Evolutionary conservation across 768 basidiomycete genomes (phyloP), one percentile per base, ranked within the genome.

Genomic region (Mycena indigotica): DNA sequence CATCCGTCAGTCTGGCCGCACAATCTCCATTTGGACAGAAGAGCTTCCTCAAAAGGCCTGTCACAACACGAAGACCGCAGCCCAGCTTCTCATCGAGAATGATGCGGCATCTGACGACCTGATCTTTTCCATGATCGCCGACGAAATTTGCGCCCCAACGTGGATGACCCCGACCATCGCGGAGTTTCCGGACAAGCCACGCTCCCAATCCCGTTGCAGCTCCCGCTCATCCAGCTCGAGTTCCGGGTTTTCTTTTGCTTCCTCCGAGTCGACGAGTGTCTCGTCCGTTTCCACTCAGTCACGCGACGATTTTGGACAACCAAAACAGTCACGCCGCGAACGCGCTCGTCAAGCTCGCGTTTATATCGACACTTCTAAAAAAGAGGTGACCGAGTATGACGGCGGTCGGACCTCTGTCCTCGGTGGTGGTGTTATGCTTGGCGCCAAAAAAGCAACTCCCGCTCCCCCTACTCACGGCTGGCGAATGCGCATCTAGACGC

Each of bases 381-480:
- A 73, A 53, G 88, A 88, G 44, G 88, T 92, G 61, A 92, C 90
- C 46, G 88, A 88, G 66, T 93, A 93, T 65, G 90, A 93, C 64
- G 90, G 89, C 55, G 91, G 91, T 62, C 91, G 91, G 81, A 93
- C 91, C 52, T 91, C 90, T 26, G 90, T 92, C 50, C 83, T 93
- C 65, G 91, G 90, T 2, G 91, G 91, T 55, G 91, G 90, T 62
- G 90, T 92, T 63, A 93, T 93, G 91, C 87, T 93, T 59, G 90
- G 89, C 50, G 78, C 79, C 35, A 78, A 74, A 62, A 67, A 72
- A 48, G 55, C 56, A 4, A 50, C 56, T 19, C 55, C 64, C 50
- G 35, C 49, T 35, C 24, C 46, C 46, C n/a, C n/a, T n/a, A 28
- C 46, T 28, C 55, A 69, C 74, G 80, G 71, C 81, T 88, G 87